Evolutionary conservation across 371 early-diverging fungal species (phyloP).

Genomic region (Circinella umbellata): DNA sequence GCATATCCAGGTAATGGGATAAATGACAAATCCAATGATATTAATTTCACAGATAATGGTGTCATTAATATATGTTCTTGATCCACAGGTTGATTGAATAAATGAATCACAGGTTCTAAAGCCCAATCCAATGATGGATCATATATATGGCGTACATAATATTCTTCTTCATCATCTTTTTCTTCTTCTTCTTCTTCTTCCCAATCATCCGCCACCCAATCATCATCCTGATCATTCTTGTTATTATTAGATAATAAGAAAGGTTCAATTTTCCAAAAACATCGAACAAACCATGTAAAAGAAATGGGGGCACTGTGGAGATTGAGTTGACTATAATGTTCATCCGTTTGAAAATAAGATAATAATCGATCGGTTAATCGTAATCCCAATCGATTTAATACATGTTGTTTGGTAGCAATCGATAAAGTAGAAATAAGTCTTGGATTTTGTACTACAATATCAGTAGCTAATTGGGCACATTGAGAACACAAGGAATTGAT

Average conservation of each 20-base stretch:
- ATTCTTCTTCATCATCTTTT: slow-evolving; percentile 10
- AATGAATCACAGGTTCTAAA: neutral
- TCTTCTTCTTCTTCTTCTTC: slow-evolving; percentile 5
- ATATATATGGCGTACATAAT: neutral
- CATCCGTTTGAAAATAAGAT: slow-evolving; percentile 6
- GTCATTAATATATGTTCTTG: slow-evolving; percentile 9
- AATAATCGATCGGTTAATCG: slow-evolving; percentile 14
- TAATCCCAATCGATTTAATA: slow-evolving; percentile 2
- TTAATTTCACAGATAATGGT: slow-evolving; percentile 21
- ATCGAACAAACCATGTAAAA: slow-evolving; percentile 4
- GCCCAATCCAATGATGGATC: slow-evolving; percentile 1
- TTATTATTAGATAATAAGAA: neutral
- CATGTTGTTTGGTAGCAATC: slow-evolving; percentile 10
- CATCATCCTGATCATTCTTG: neutral
- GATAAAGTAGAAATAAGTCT: neutral
- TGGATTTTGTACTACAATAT: neutral
- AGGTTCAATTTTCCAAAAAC: slow-evolving; percentile 6
- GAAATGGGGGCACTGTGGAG: slow-evolving; percentile 13
- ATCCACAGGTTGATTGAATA: slow-evolving; percentile 4
- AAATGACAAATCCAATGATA: slow-evolving; percentile 30
- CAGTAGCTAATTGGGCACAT: neutral
- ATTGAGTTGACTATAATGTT: slow-evolving; percentile 13
- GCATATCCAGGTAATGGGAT: slow-evolving; percentile 20
- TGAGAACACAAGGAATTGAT: neutral
- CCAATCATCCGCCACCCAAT: slow-evolving; percentile 17